Evolutionary conservation across 2,329 filamentous ascomycete species (phyloP).

Genomic region (Fusarium tupiense): DNA sequence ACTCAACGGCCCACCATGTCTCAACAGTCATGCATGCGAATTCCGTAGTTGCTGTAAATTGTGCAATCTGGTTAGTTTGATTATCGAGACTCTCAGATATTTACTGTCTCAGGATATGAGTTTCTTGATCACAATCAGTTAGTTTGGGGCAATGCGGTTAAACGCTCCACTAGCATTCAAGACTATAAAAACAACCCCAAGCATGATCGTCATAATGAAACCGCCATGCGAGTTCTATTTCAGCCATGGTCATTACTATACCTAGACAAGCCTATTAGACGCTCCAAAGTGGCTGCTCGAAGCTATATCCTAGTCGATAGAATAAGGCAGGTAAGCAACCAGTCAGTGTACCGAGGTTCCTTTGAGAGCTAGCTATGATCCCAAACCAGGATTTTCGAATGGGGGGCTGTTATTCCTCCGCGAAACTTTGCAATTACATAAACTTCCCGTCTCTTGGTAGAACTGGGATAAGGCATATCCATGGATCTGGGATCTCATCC

Average conservation of each 20-base stretch:
- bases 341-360: conserved; percentile 9
- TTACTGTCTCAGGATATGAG: background rate
- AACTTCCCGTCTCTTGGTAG: conserved; percentile 16
- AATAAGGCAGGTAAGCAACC: conserved; percentile 1
- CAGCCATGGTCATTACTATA: conserved; percentile 7
- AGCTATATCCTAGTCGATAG: conserved; percentile 14
- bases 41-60: background rate
- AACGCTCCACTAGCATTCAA: conserved; percentile 10
- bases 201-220: conserved; percentile 31
- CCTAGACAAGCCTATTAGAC: conserved; percentile 8
- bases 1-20: conserved; percentile 4
- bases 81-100: background rate
- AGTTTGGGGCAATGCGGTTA: conserved; percentile 2
- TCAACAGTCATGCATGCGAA: background rate
- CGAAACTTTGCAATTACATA: conserved; percentile 22
- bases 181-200: conserved; percentile 19
- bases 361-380: background rate
- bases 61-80: background rate
- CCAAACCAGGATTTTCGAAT: conserved; percentile 20
- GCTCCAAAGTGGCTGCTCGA: background rate
- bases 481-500: background rate
- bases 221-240: conserved; percentile 12
- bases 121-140: background rate
- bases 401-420: conserved; percentile 7
- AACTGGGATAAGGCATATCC: background rate